Evolutionary conservation across 2,329 filamentous ascomycete species (phyloP), one percentile per base, ranked within the genome.

Genomic region (Monilinia aucupariae): DNA sequence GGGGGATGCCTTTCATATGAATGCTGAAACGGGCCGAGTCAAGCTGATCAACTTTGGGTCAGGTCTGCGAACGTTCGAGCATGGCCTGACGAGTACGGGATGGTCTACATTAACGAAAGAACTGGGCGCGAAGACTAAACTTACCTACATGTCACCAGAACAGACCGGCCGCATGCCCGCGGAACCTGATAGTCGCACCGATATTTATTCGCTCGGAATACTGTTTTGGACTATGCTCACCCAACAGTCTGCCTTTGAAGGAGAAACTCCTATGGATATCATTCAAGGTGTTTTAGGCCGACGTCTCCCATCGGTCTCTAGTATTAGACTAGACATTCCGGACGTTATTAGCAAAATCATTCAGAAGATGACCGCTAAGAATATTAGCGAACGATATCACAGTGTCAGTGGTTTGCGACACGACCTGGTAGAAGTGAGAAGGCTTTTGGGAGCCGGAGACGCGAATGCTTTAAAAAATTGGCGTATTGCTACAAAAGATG

Each of bases 81-180:
- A 96, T 76, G 91, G 92, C 5, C 80, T 97, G 56, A 87, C 84
- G 9, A 93, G 90, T 70, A 88, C 89, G 25, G 92, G 92, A 41
- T 97, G 93, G 93, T 90, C 88, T 13, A 83, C 84, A 0, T 77
- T 97, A 12, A 93, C 90, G 15, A 88, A 89, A 64, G 90, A 97
- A 74, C 77, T 92, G 9, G 92, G 92, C 2, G 90, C 92, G 48
- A 92, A 91, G 76, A 88, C 92, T 72, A 96, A 96, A 75, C 80
- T 97, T 25, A 85, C 92, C 59, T 97, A 91, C 73, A 96, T 97
- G 73, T 93, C 92, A 53, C 92, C 93, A 0, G 93, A 97, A 73
- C 93, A 97, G 78, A 97, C 93, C 2, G 93, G 93, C 17, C 87
- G 93, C 25, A 89, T 97, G 83, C 90, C 92, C 3, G 91, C 90